These are phyloP conservation scores for Porogramme epimiltina DNA, from an alignment of 1,284 basidiomycete species.

Conservation along the genomic window DNA sequence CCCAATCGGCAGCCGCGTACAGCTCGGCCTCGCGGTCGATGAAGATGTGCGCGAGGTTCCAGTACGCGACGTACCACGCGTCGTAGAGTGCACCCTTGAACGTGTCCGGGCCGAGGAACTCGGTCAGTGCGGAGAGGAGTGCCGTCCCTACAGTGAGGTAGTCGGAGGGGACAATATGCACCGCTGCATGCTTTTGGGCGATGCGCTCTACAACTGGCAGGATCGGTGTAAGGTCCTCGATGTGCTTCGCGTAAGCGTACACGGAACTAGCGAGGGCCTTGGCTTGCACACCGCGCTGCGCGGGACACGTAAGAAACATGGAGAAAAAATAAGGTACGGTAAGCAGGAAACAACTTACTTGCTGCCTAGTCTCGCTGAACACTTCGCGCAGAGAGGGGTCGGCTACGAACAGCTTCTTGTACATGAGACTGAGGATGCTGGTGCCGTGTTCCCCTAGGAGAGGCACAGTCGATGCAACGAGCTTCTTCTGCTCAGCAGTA, in stretches of 20 bases:
- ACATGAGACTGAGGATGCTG: slow-evolving; percentile 23
- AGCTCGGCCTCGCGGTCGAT: slow-evolving; percentile 28
- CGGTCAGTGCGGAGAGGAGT: slow-evolving; percentile 24
- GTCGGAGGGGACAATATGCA: slow-evolving; percentile 26
- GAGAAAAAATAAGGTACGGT: too few species aligned
- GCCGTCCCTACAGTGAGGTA: slow-evolving; percentile 28
- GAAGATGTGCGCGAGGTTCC: slow-evolving; percentile 29
- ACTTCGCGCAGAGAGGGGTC: slow-evolving; percentile 26
- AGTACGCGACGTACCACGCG: slow-evolving; percentile 29
- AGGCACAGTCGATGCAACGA: slow-evolving; percentile 26
- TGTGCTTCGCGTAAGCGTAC: slow-evolving; percentile 28
- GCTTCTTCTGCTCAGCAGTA: slow-evolving; percentile 25
- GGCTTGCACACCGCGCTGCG: slow-evolving; percentile 21
- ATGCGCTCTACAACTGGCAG: slow-evolving; percentile 29
- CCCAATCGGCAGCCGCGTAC: slow-evolving; percentile 26
- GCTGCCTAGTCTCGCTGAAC: slow-evolving; percentile 28
- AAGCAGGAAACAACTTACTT: slow-evolving; percentile 10
- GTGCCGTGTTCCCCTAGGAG: slow-evolving; percentile 24
- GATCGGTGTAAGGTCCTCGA: slow-evolving; percentile 28
- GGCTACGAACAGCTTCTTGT: slow-evolving; percentile 26
- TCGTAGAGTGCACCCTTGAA: slow-evolving; percentile 21
- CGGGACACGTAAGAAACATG: neutral
- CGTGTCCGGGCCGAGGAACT: slow-evolving; percentile 26
- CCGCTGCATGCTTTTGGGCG: slow-evolving; percentile 28
- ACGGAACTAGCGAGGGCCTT: slow-evolving; percentile 25